Evolutionary conservation across 2,329 filamentous ascomycete genomes (phyloP).

Genomic region (Verticillium nubilum): DNA sequence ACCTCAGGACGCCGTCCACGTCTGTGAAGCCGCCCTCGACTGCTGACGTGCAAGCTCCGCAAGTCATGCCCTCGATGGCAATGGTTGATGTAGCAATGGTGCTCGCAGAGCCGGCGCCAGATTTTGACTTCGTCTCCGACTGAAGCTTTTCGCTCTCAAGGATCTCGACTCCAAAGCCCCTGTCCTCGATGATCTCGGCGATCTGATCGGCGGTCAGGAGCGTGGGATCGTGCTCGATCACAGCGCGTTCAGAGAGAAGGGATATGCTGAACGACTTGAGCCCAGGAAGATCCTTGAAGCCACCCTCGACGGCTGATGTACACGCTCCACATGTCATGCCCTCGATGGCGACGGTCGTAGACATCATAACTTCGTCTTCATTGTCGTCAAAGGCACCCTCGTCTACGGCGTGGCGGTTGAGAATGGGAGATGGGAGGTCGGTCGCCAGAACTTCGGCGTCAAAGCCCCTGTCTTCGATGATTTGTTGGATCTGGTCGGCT

Average conservation of each 20-base stretch:
- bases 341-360: constrained; percentile 72
- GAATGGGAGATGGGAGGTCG: constrained; percentile 57
- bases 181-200: constrained; percentile 57
- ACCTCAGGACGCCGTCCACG: constrained; percentile 73
- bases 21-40: constrained; percentile 77
- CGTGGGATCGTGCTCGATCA: constrained; percentile 70
- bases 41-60: constrained; percentile 90
- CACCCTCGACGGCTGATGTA: constrained; percentile 78
- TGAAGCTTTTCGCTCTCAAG: constrained; percentile 45
- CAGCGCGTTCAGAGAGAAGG: constrained; percentile 76
- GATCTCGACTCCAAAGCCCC: constrained; percentile 76
- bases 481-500: constrained; percentile 72
- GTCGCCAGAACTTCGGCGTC: constrained; percentile 85
- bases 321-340: constrained; percentile 93
- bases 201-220: constrained; percentile 48
- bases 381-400: constrained; percentile 27
- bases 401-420: constrained; percentile 27
- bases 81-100: constrained; percentile 70
- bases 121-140: constrained; percentile 23
- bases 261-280: constrained; percentile 77
- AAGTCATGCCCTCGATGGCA: constrained; percentile 94
- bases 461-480: constrained; percentile 88
- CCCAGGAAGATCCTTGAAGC: constrained; percentile 68
- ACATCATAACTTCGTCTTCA: constrained; percentile 39
- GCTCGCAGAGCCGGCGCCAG: constrained; percentile 24